Evolutionary conservation across 768 basidiomycete species (phyloP).

Genomic region (Rhizopogon sp.): DNA sequence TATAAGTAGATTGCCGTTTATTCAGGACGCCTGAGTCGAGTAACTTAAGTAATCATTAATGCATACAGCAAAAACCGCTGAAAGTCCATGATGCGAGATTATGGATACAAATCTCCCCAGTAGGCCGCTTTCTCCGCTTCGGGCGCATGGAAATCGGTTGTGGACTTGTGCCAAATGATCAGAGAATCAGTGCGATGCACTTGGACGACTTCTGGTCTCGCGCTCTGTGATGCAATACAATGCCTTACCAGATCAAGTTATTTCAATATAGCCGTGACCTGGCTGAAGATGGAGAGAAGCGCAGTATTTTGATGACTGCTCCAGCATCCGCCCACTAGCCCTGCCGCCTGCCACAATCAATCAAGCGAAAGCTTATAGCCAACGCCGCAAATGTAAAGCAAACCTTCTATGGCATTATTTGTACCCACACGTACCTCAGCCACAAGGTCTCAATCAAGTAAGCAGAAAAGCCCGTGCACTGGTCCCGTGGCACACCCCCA

Average conservation of each 20-base stretch:
- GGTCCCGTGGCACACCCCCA: not conserved
- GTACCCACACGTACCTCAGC: not conserved
- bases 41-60: too few species aligned
- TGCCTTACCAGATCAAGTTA: not conserved
- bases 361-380: not conserved
- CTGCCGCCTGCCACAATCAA: not conserved
- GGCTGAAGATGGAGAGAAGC: not conserved
- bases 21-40: not conserved
- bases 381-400: slow-evolving; percentile 1
- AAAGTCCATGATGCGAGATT: slow-evolving; percentile 1
- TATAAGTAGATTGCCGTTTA: not conserved
- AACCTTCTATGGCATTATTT: not conserved
- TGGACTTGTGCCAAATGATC: not conserved
- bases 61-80: not conserved
- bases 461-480: not conserved
- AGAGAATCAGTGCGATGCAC: not conserved
- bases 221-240: not conserved
- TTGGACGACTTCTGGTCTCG: not conserved
- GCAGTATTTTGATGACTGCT: not conserved
- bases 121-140: not conserved
- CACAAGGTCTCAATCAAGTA: not conserved
- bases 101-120: not conserved
- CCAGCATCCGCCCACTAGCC: not conserved
- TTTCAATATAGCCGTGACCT: not conserved
- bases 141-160: not conserved